Percentiles rank a stretch among this genome's conserved stretches.
phyloP scores from a whole-genome alignment of 2,329 filamentous ascomycete species.

The Ascochyta rabiei region DNA sequence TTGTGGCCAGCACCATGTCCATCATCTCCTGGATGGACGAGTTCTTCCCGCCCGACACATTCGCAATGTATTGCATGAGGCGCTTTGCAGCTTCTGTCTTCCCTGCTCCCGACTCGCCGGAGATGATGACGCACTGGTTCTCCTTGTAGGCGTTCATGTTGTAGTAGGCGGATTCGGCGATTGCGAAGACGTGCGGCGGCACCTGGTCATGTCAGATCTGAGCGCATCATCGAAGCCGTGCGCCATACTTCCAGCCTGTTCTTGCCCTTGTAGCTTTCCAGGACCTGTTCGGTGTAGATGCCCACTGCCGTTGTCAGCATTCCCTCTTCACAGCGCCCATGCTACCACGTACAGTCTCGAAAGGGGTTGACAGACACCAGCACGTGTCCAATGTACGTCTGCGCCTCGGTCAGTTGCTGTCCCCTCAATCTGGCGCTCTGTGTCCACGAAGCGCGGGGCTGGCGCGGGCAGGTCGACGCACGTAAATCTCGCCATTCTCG shows the following conservation, averaged over 20 bases:
- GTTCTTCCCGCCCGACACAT: slow-evolving; percentile 83
- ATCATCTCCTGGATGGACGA: slow-evolving; percentile 95
- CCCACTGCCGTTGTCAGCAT: slow-evolving; percentile 66
- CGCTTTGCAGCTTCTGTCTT: slow-evolving; percentile 99
- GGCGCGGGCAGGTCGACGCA: slow-evolving; percentile 50
- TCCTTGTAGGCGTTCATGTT: slow-evolving; percentile 99
- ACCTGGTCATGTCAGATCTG: slow-evolving; percentile 52
- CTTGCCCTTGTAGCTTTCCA: slow-evolving; percentile 94
- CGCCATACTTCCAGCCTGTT: slow-evolving; percentile 77
- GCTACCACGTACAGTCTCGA: slow-evolving; percentile 69
- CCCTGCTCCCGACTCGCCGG: slow-evolving; percentile 94
- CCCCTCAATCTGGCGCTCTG: slow-evolving; percentile 9
- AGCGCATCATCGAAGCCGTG: not conserved
- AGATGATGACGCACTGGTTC: slow-evolving; percentile 99
- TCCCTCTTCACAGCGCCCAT: not conserved
- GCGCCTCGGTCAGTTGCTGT: slow-evolving; percentile 37
- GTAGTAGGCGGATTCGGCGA: slow-evolving; percentile 95
- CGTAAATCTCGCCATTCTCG: slow-evolving; percentile 95
- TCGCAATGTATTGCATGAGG: slow-evolving; percentile 99
- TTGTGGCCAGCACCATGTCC: slow-evolving; percentile 98
- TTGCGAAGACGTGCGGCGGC: slow-evolving; percentile 95
- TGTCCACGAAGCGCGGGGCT: slow-evolving; percentile 28
- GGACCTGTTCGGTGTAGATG: slow-evolving; percentile 94
- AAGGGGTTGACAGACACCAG: slow-evolving; percentile 99
- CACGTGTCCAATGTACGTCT: slow-evolving; percentile 99